phyloP scores from a whole-genome alignment of 768 basidiomycete genomes.

The Macrolepiota albuminosa region DNA sequence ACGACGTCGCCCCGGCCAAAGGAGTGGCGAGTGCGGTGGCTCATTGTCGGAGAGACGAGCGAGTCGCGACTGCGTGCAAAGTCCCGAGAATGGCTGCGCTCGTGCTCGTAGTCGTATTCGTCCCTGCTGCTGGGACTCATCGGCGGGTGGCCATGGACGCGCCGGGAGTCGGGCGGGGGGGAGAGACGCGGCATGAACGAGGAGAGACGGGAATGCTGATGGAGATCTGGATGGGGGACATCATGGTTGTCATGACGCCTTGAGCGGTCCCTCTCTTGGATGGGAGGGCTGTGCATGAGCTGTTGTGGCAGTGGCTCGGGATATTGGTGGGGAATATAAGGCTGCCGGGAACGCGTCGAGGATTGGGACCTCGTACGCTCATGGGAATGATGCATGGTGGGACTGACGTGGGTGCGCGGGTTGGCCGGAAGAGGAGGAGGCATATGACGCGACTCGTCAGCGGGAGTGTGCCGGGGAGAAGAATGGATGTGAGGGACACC shows the following conservation, averaged over 20 bases:
- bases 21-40: slow-evolving; percentile 29
- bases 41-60: slow-evolving; percentile 39
- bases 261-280: slow-evolving; percentile 40
- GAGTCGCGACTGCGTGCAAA: slow-evolving; percentile 22
- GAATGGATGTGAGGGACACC: slow-evolving; percentile 24
- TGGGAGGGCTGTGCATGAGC: slow-evolving; percentile 45
- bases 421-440: slow-evolving; percentile 34
- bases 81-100: slow-evolving; percentile 25
- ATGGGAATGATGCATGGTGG: slow-evolving; percentile 40
- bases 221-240: slow-evolving; percentile 25
- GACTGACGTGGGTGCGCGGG: slow-evolving; percentile 32
- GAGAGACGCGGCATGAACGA: slow-evolving; percentile 29
- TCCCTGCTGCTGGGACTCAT: slow-evolving; percentile 55
- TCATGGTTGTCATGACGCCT: slow-evolving; percentile 41
- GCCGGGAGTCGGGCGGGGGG: slow-evolving; percentile 31
- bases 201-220: slow-evolving; percentile 25
- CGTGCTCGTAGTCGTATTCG: slow-evolving; percentile 39
- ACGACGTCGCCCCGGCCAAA: slow-evolving; percentile 26
- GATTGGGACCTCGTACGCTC: slow-evolving; percentile 47
- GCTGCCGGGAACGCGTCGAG: slow-evolving; percentile 46
- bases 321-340: slow-evolving; percentile 40
- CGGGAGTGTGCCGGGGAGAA: slow-evolving; percentile 33
- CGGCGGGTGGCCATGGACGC: slow-evolving; percentile 63
- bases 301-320: slow-evolving; percentile 46
- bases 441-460: slow-evolving; percentile 42